Conservation (phyloP, 2,329 filamentous ascomycete species). For the Botryosphaeria dothidea region DNA sequence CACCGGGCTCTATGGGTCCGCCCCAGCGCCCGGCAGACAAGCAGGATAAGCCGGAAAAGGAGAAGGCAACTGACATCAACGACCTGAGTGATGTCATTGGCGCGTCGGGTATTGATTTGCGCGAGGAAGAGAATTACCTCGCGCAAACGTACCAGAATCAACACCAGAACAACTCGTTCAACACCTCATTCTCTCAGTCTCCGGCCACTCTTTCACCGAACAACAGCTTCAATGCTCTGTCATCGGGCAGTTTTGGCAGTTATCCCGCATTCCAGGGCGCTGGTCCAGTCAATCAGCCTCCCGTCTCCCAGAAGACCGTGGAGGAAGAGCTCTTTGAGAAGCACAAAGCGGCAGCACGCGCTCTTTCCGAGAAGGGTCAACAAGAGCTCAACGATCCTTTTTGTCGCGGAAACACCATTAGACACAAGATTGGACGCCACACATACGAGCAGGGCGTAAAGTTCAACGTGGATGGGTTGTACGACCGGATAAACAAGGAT, state of each 20-base stretch:
- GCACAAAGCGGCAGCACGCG: slow-evolving; percentile 66
- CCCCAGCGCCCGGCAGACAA: slow-evolving; percentile 60
- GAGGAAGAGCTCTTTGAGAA: slow-evolving; percentile 66
- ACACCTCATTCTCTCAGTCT: slow-evolving; percentile 30
- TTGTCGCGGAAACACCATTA: slow-evolving; percentile 61
- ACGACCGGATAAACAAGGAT: slow-evolving; percentile 37
- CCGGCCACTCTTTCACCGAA: slow-evolving; percentile 37
- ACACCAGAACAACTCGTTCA: slow-evolving; percentile 48
- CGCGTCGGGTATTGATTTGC: slow-evolving; percentile 82
- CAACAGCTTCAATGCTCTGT: slow-evolving; percentile 48
- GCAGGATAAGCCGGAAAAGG: slow-evolving; percentile 58
- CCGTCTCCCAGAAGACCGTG: slow-evolving; percentile 64
- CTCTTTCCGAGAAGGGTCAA: slow-evolving; percentile 60
- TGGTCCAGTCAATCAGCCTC: slow-evolving; percentile 52
- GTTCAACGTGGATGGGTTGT: slow-evolving; percentile 59
- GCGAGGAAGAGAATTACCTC: slow-evolving; percentile 81
- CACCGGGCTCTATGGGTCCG: slow-evolving; percentile 59
- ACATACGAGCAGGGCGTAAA: slow-evolving; percentile 60
- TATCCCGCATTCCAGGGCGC: slow-evolving; percentile 42
- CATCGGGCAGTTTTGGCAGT: slow-evolving; percentile 37
- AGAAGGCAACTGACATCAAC: slow-evolving; percentile 62
- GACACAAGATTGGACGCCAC: slow-evolving; percentile 58
- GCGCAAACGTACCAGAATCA: slow-evolving; percentile 64
- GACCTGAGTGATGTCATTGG: slow-evolving; percentile 82
- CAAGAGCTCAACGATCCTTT: slow-evolving; percentile 76